A percentile compares a stretch with the other conserved stretches of the same genome.
These are phyloP conservation scores for Amniculicola lignicola DNA, from an alignment of 495 filamentous ascomycete species.

Conservation along the genomic window DNA sequence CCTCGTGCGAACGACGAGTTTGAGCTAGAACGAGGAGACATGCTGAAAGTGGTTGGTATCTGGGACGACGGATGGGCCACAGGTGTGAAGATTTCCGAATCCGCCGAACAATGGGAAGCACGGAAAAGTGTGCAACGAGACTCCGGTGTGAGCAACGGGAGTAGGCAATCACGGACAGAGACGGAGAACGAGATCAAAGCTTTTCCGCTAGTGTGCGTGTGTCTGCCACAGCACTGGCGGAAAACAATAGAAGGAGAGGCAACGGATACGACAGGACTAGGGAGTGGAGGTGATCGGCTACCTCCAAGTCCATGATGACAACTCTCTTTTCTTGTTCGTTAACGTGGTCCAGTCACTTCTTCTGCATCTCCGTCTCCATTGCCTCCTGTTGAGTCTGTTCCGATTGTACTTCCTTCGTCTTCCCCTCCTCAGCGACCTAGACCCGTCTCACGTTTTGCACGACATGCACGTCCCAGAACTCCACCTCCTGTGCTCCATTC, in stretches of 20 bases:
- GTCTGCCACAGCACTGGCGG: conserved; percentile 93
- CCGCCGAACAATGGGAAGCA: conserved; percentile 83
- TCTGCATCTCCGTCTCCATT: conserved; percentile 13
- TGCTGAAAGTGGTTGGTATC: conserved; percentile 97
- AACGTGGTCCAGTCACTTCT: conserved; percentile 16
- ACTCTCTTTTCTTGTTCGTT: conserved; percentile 18
- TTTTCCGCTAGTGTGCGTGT: conserved; percentile 97
- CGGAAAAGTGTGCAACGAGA: conserved; percentile 77
- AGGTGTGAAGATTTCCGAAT: conserved; percentile 74
- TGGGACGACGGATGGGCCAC: conserved; percentile 99
- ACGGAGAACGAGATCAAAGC: conserved; percentile 89
- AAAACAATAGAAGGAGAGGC: conserved; percentile 89
- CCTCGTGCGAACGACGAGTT: conserved; percentile 93
- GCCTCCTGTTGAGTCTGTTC: conserved; percentile 1
- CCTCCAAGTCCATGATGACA: conserved; percentile 29
- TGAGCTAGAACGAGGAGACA: conserved; percentile 89
- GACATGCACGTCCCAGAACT: conserved; percentile 9
- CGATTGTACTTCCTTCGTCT: background rate
- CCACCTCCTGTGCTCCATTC: conserved; percentile 5
- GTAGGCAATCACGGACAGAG: conserved; percentile 58
- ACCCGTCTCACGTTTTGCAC: conserved; percentile 10
- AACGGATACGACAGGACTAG: conserved; percentile 21
- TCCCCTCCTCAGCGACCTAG: background rate
- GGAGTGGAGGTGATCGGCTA: conserved; percentile 24
- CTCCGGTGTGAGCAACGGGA: conserved; percentile 87